phyloP scores from a whole-genome alignment of 257 asterid species.

The Ajuga chamaepitys region DNA sequence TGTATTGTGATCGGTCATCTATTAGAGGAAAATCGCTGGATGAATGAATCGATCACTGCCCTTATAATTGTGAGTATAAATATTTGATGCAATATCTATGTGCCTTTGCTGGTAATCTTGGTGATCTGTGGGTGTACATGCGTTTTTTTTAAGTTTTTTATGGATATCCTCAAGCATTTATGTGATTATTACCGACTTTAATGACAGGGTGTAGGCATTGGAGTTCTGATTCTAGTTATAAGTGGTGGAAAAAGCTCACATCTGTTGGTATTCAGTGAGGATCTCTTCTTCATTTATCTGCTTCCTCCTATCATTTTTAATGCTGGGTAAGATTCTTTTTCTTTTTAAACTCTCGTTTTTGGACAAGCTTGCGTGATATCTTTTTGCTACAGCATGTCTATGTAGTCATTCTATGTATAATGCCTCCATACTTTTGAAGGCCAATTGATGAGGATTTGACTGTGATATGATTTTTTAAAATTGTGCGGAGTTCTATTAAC shows the following conservation, averaged over 20 bases:
- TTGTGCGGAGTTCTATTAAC: background rate
- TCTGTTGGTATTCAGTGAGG: constrained; percentile 57
- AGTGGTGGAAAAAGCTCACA: constrained; percentile 55
- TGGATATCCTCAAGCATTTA: constrained; percentile 2
- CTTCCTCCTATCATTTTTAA: constrained; percentile 73
- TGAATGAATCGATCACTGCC: constrained; percentile 55
- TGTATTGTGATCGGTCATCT: constrained; percentile 63
- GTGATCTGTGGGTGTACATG: background rate
- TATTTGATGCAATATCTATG: background rate
- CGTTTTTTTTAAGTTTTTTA: background rate
- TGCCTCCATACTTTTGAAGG: background rate
- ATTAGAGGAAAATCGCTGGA: constrained; percentile 53
- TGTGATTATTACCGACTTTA: background rate
- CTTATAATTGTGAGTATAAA: constrained; percentile 41
- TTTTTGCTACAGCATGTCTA: background rate
- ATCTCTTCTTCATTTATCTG: constrained; percentile 60
- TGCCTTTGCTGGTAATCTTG: background rate
- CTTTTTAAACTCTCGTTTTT: background rate
- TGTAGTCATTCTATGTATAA: background rate
- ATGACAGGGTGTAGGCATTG: constrained; percentile 50
- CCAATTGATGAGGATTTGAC: background rate
- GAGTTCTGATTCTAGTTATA: constrained; percentile 35
- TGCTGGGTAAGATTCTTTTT: constrained; percentile 45
- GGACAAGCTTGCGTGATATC: background rate
- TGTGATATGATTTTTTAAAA: background rate